Evolutionary conservation across 305 asterid species (phyloP).

Genomic region (Fraxinus sp.): DNA sequence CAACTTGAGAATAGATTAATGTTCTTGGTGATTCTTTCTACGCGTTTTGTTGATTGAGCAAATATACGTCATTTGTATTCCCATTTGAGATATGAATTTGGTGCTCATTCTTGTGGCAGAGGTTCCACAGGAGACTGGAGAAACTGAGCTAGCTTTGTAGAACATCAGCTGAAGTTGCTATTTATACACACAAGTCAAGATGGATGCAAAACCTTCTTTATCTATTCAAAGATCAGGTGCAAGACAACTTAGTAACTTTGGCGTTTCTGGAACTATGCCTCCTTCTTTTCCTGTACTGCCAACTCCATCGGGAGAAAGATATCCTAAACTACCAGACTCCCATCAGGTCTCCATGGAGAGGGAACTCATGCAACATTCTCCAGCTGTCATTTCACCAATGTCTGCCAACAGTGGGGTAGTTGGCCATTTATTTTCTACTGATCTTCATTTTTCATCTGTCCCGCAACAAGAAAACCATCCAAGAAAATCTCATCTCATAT

Average conservation of each 20-base stretch:
- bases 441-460: slow-evolving; percentile 60
- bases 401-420: slow-evolving; percentile 56
- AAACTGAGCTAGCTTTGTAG: slow-evolving; percentile 22
- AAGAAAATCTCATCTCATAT: slow-evolving; percentile 50
- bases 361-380: slow-evolving; percentile 39
- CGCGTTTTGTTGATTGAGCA: neutral
- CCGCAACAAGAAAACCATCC: slow-evolving; percentile 52
- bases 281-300: slow-evolving; percentile 57
- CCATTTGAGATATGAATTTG: neutral
- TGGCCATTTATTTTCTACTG: slow-evolving; percentile 57
- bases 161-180: slow-evolving; percentile 23
- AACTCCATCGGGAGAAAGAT: slow-evolving; percentile 40
- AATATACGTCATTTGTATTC: neutral
- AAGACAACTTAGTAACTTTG: slow-evolving; percentile 56
- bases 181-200: slow-evolving; percentile 30
- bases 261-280: slow-evolving; percentile 60
- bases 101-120: slow-evolving; percentile 17
- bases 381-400: slow-evolving; percentile 39
- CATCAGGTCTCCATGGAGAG: slow-evolving; percentile 44
- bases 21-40: neutral
- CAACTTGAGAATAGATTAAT: neutral
- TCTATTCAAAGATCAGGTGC: slow-evolving; percentile 63
- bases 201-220: slow-evolving; percentile 67
- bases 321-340: slow-evolving; percentile 40
- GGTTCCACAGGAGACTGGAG: slow-evolving; percentile 23